These are phyloP conservation scores for Picea abies DNA, from an alignment of 83 land plant genomes.

Conservation along the genomic window DNA sequence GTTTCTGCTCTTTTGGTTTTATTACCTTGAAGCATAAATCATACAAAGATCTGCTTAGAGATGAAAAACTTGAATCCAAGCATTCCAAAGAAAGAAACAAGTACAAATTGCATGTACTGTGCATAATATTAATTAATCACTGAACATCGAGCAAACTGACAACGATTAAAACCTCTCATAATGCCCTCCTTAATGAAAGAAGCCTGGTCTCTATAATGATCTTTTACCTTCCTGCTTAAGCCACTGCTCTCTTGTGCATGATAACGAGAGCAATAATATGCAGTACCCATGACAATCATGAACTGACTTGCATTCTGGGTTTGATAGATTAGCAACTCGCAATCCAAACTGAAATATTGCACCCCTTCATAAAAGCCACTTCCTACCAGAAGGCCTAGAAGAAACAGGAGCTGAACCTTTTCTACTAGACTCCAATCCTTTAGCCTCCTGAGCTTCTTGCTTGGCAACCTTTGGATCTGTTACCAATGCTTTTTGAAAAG, in stretches of 20 bases:
- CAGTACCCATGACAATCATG: background rate
- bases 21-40: too few species aligned
- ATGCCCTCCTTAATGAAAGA: background rate
- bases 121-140: background rate
- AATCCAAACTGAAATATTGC: background rate
- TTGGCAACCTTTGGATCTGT: conserved; percentile 72
- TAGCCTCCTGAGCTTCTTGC: conserved; percentile 51
- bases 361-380: conserved; percentile 6
- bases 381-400: conserved; percentile 23
- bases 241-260: background rate
- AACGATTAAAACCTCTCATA: background rate
- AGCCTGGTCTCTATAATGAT: background rate
- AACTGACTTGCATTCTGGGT: conserved; percentile 1
- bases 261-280: background rate
- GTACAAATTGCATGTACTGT: background rate
- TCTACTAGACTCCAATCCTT: conserved; percentile 19
- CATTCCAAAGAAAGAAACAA: conserved; percentile 1
- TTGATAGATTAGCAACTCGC: background rate
- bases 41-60: background rate
- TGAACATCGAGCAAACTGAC: background rate
- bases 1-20: too few species aligned
- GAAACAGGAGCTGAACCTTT: conserved; percentile 27
- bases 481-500: conserved; percentile 79
- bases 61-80: background rate
- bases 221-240: background rate